A percentile compares a stretch with the other conserved stretches of the same genome.
phyloP scores from a whole-genome alignment of 2,329 filamentous ascomycete species.

The Aspergillus aculeatus region DNA sequence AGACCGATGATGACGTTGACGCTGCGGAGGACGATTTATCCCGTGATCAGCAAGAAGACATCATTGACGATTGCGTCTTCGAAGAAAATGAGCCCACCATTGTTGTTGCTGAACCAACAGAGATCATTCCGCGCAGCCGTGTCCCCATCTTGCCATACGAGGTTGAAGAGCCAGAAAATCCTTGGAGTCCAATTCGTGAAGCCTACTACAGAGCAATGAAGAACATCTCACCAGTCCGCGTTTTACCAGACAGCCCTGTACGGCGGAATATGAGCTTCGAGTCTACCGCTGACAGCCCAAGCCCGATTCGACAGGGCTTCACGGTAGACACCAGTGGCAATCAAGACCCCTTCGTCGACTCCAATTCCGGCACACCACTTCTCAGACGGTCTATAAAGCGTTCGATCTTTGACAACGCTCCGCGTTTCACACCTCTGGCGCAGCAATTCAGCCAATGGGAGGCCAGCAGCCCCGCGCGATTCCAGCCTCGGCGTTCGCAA shows the following conservation, averaged over 20 bases:
- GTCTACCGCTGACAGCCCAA: background rate
- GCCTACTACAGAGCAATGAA: background rate
- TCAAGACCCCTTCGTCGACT: constrained; percentile 7
- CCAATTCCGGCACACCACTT: background rate
- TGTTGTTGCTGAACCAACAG: constrained; percentile 19
- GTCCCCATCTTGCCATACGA: constrained; percentile 22
- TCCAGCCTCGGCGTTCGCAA: constrained; percentile 26
- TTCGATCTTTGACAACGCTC: constrained; percentile 26
- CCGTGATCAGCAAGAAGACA: constrained; percentile 13
- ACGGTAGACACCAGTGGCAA: background rate
- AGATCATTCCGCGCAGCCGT: constrained; percentile 5
- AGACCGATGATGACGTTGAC: background rate
- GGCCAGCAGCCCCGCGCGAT: constrained; percentile 55
- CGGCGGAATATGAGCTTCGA: background rate
- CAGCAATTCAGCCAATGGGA: constrained; percentile 63
- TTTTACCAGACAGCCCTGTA: background rate
- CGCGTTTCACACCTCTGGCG: constrained; percentile 65
- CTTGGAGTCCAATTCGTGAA: constrained; percentile 4
- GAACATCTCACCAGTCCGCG: background rate
- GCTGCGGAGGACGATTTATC: background rate
- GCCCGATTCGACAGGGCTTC: background rate
- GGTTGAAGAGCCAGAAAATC: constrained; percentile 19
- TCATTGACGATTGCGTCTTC: constrained; percentile 16
- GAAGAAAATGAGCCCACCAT: constrained; percentile 22
- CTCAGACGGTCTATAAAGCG: constrained; percentile 2